Evolutionary conservation across 257 asterid genomes (phyloP).

Genomic region (Euphrasia confusa): DNA sequence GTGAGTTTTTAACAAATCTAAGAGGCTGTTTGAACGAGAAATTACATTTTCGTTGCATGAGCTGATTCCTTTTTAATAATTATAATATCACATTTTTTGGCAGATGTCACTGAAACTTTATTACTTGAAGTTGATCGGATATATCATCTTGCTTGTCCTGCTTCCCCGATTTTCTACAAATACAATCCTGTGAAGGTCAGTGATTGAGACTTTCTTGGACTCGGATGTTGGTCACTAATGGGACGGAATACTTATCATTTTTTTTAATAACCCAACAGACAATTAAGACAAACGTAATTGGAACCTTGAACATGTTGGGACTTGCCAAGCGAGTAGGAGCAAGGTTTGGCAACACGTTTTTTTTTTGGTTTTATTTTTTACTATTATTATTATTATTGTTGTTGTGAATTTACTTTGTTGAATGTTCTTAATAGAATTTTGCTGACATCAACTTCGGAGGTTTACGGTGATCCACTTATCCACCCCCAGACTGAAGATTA

Average conservation of each 20-base stretch:
- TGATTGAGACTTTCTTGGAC: no score
- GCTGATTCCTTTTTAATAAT: not conserved
- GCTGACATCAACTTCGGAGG: constrained; percentile 95
- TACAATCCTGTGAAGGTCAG: constrained; percentile 94
- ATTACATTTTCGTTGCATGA: not conserved
- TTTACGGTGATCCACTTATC: constrained; percentile 89
- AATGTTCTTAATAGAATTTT: constrained; percentile 49
- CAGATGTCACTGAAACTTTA: constrained; percentile 91
- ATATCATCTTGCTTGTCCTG: constrained; percentile 99
- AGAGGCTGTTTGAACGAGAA: not conserved
- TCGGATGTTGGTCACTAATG: no score
- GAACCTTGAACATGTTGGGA: constrained; percentile 95
- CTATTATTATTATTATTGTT: not conserved
- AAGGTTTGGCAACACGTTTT: constrained; percentile 41
- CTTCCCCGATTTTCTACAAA: constrained; percentile 96
- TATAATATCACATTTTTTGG: not conserved
- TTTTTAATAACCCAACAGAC: constrained; percentile 41
- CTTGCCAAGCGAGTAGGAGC: constrained; percentile 99
- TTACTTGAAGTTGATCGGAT: constrained; percentile 88
- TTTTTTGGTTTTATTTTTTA: not conserved
- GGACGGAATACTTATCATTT: not conserved
- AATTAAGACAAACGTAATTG: constrained; percentile 91
- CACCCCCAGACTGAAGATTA: constrained; percentile 97
- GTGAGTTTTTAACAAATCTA: not conserved
- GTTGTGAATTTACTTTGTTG: constrained; percentile 5